Evolutionary conservation across 208 protist species (phyloP).

Genomic region (Acanthamoeba rhysodes): DNA sequence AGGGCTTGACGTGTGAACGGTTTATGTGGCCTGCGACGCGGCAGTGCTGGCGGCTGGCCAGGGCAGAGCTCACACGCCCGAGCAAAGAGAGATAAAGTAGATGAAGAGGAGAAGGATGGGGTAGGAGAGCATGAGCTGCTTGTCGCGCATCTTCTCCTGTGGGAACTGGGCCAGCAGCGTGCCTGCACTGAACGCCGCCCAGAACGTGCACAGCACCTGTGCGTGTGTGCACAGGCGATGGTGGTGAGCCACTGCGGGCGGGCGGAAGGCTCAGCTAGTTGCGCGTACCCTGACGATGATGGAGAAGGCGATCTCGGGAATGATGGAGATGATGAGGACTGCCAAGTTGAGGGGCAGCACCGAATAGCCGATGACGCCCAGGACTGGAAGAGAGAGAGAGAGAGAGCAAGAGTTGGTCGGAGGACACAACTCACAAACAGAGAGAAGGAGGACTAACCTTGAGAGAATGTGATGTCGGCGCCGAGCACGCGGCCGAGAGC

Average conservation of each 20-base stretch:
- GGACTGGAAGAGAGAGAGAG: neutral
- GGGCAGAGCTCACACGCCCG: slow-evolving; percentile 6
- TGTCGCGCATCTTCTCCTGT: neutral
- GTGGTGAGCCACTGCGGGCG: neutral
- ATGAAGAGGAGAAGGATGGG: slow-evolving; percentile 76
- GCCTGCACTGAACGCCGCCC: slow-evolving; percentile 74
- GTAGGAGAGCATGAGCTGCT: slow-evolving; percentile 66
- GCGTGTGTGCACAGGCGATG: neutral
- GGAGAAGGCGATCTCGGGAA: slow-evolving; percentile 30
- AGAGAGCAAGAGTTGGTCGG: neutral
- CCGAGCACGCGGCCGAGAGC: slow-evolving; percentile 68
- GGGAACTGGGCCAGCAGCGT: slow-evolving; percentile 43
- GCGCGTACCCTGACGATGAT: slow-evolving; percentile 24
- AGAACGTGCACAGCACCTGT: slow-evolving; percentile 52
- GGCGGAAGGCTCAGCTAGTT: too few species aligned
- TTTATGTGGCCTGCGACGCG: neutral
- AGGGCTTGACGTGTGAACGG: neutral
- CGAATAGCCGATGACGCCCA: slow-evolving; percentile 77
- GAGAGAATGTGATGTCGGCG: slow-evolving; percentile 43
- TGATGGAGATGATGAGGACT: slow-evolving; percentile 14
- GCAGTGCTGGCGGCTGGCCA: neutral
- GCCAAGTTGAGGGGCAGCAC: slow-evolving; percentile 72
- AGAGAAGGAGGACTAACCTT: neutral
- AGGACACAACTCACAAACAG: neutral
- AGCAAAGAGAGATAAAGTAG: slow-evolving; percentile 76